A percentile compares a stretch with the other conserved stretches of the same genome.
phyloP scores from a whole-genome alignment of 345 rosid genomes.

The Linum tenue region DNA sequence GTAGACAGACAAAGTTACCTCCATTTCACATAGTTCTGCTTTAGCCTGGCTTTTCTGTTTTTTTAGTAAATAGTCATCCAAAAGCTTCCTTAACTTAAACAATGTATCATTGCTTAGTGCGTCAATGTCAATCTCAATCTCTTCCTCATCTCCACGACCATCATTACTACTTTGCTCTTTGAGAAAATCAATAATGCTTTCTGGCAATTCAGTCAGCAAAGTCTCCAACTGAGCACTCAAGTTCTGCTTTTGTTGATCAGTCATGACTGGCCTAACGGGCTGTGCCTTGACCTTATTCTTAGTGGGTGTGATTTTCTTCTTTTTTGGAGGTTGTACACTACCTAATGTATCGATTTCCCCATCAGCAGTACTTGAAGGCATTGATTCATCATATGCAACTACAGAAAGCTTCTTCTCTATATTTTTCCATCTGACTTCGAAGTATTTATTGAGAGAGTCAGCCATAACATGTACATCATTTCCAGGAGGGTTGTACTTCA shows the following conservation, averaged over 20 bases:
- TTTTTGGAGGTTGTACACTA: slow-evolving; percentile 28
- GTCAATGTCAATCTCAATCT: slow-evolving; percentile 82
- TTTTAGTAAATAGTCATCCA: slow-evolving; percentile 57
- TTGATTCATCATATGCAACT: slow-evolving; percentile 14
- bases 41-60: slow-evolving; percentile 40
- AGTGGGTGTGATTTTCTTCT: slow-evolving; percentile 26
- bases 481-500: slow-evolving; percentile 77
- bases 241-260: slow-evolving; percentile 42
- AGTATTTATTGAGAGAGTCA: slow-evolving; percentile 42
- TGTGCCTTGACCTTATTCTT: slow-evolving; percentile 31
- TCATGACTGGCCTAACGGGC: slow-evolving; percentile 40
- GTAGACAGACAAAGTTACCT: slow-evolving; percentile 39
- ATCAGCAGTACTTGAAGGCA: slow-evolving; percentile 26
- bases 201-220: slow-evolving; percentile 60
- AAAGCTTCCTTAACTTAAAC: slow-evolving; percentile 55
- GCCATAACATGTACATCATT: slow-evolving; percentile 72
- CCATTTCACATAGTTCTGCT: slow-evolving; percentile 63
- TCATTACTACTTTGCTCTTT: slow-evolving; percentile 50
- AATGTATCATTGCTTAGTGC: slow-evolving; percentile 54
- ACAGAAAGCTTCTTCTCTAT: slow-evolving; percentile 64
- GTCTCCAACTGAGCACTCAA: slow-evolving; percentile 49
- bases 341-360: slow-evolving; percentile 24
- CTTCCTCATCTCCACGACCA: slow-evolving; percentile 53
- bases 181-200: slow-evolving; percentile 53
- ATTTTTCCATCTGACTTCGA: slow-evolving; percentile 73